phyloP scores from a whole-genome alignment of 2,329 filamentous ascomycete species.

The Zasmidium cellare region DNA sequence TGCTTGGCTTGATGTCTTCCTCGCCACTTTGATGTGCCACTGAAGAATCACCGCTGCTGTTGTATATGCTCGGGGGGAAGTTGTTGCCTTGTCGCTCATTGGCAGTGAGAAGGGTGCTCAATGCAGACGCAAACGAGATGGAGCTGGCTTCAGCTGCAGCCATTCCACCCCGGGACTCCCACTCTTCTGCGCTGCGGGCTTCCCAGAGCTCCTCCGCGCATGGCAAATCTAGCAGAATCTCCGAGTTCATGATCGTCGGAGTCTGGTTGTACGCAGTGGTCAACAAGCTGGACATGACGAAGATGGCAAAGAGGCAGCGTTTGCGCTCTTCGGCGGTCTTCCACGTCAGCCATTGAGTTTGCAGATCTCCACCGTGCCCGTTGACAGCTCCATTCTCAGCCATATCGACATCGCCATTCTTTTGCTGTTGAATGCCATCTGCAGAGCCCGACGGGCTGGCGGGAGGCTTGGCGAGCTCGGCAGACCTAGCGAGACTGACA shows the following conservation, averaged over 20 bases:
- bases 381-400: conserved; percentile 9
- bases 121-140: conserved; percentile 76
- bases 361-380: conserved; percentile 44
- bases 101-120: conserved; percentile 77
- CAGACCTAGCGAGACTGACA: conserved; percentile 85
- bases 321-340: conserved; percentile 87
- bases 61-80: conserved; percentile 24
- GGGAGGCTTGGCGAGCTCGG: conserved; percentile 67
- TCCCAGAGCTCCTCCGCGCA: conserved; percentile 91
- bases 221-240: conserved; percentile 84
- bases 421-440: conserved; percentile 8
- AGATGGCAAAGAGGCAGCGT: conserved; percentile 86
- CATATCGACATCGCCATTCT: conserved; percentile 57
- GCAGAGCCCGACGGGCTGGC: conserved; percentile 12
- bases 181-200: conserved; percentile 78
- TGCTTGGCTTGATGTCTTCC: conserved; percentile 75
- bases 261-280: conserved; percentile 92
- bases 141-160: conserved; percentile 68
- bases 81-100: conserved; percentile 57
- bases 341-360: conserved; percentile 85
- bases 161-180: conserved; percentile 74
- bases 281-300: conserved; percentile 84
- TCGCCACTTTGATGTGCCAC: conserved; percentile 31
- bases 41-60: conserved; percentile 21
- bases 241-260: conserved; percentile 88